Base-by-base conservation (phyloP, 2,329 filamentous ascomycete genomes). In the Aspergillus brunneoviolaceus region DNA sequence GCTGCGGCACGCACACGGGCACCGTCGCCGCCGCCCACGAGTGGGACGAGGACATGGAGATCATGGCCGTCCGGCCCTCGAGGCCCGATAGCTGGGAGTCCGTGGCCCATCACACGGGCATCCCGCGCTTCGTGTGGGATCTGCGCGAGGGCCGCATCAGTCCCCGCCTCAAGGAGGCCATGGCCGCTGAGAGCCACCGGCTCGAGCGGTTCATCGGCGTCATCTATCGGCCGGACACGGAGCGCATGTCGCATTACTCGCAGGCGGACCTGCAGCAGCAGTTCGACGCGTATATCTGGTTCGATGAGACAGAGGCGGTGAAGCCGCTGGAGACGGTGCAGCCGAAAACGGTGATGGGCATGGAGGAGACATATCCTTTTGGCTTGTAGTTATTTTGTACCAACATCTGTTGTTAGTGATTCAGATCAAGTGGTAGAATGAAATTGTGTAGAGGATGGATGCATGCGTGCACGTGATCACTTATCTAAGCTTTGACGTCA, bases 121-220 rank as follows among this genome's bases (percentile, higher is more conserved):
- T 82, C 7, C 71, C 73, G 9, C 73, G 72, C 3, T 84, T 84
- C 58, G 62, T 80, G 35, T 71, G 84, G 2, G 81, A 84, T 59
- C 67, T 84, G 48, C 74, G 81, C 5, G 68, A 72, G 23, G 74
- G 69, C 4, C 60, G 66, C 5, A 72, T 76, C 25, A 69, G 78
- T 59, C 65, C 70, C 6, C 63, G 70, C 53, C 64, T 82, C 48
- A 67, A 74, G n/a, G 60, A 71, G 50, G 73, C 71, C 9, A 66
- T 83, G 51, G 68, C 64, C 50, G 69, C 70, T 45, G 76, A 75
- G 66, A 68, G 63, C 14, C 59, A 58, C 2, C 68, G 76, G 50
- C 67, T 83, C n/a, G 75, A 84, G 70, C 73, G 82, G 11, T 84
- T 83, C 62, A 84, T 84, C 49, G 82, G 81, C 0, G 82, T 84